These are phyloP conservation scores for Chondrus crispus DNA, from an alignment of 23 red algal species.

Conservation along the genomic window DNA sequence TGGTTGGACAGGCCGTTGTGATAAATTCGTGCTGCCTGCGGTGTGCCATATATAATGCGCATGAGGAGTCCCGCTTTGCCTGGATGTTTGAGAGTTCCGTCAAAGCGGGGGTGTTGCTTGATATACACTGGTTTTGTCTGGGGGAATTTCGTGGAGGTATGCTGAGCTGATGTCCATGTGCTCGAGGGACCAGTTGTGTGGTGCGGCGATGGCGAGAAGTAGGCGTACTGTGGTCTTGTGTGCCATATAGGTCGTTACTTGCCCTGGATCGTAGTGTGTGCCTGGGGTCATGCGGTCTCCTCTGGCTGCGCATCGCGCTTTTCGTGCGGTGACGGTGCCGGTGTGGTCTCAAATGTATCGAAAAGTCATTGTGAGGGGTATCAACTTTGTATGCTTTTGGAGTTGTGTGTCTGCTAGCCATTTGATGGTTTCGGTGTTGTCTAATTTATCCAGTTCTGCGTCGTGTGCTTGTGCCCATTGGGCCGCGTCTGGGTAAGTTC, in stretches of 20 bases:
- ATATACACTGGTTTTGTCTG: background rate
- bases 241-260: background rate
- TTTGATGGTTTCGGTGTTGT: background rate
- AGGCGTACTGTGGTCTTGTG: background rate
- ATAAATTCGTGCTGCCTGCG: no score
- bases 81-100: background rate
- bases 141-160: background rate
- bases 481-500: background rate
- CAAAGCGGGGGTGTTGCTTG: background rate
- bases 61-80: background rate
- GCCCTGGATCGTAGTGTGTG: background rate
- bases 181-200: background rate
- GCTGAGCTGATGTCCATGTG: slow-evolving; percentile 22
- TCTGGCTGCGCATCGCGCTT: background rate
- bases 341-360: background rate
- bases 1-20: no score
- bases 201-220: background rate
- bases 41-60: background rate
- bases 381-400: no score
- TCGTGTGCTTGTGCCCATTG: background rate
- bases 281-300: background rate
- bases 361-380: background rate
- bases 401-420: background rate
- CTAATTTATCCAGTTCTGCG: slow-evolving; percentile 4
- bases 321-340: background rate